These are phyloP conservation scores for Caloboletus inedulis DNA, from an alignment of 1,284 basidiomycete genomes.

Conservation along the genomic window DNA sequence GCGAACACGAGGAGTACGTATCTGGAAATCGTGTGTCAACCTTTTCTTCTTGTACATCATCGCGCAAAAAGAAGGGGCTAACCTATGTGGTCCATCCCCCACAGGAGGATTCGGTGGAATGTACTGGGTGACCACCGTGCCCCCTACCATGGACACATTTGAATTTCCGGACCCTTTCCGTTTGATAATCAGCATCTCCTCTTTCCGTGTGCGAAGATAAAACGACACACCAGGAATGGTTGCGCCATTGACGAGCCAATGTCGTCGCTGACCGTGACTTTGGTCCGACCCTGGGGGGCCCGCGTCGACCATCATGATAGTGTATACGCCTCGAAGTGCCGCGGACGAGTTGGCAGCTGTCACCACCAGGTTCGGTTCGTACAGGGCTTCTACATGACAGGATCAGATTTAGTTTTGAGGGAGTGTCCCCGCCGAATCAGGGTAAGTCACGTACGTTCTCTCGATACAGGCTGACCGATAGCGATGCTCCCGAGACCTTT, in stretches of 20 bases:
- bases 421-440: background rate
- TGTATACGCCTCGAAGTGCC: conserved; percentile 48
- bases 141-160: conserved; percentile 47
- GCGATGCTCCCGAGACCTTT: conserved; percentile 46
- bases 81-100: conserved; percentile 72
- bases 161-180: conserved; percentile 28
- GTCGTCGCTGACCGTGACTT: conserved; percentile 57
- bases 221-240: conserved; percentile 41
- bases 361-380: conserved; percentile 49
- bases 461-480: conserved; percentile 57
- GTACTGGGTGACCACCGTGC: conserved; percentile 63
- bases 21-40: conserved; percentile 33
- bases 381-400: conserved; percentile 44
- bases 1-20: conserved; percentile 66
- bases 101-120: conserved; percentile 68
- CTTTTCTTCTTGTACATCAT: background rate
- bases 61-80: conserved; percentile 7
- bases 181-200: conserved; percentile 1
- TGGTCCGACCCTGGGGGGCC: conserved; percentile 57
- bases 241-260: conserved; percentile 77
- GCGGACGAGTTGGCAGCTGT: conserved; percentile 47
- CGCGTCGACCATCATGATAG: conserved; percentile 72
- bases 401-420: background rate
- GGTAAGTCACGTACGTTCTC: conserved; percentile 45
- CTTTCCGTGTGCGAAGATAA: no score